phyloP scores from a whole-genome alignment of 176 grass and related monocot species.

The Lolium multiflorum region DNA sequence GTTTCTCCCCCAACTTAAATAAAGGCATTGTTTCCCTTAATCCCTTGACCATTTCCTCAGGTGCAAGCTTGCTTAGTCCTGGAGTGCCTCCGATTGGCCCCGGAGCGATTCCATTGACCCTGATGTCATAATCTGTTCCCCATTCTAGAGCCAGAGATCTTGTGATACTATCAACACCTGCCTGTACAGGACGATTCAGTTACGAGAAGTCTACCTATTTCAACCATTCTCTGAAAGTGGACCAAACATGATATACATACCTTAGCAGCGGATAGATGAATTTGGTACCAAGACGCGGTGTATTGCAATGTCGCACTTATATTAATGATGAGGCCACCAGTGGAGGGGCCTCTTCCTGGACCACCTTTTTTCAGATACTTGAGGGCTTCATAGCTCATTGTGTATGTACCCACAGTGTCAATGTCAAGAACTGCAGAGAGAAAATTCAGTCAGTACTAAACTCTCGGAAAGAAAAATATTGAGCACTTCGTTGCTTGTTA shows the following conservation, averaged over 20 bases:
- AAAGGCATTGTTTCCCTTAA: conserved; percentile 55
- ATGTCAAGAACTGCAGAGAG: conserved; percentile 81
- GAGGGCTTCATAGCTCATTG: conserved; percentile 87
- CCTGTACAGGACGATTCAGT: conserved; percentile 47
- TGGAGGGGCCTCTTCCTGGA: conserved; percentile 60
- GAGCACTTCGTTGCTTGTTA: neutral
- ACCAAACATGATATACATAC: conserved; percentile 42
- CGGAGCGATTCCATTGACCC: conserved; percentile 93
- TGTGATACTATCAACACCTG: conserved; percentile 93
- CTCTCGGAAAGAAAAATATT: neutral
- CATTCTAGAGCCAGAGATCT: conserved; percentile 92
- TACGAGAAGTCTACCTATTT: conserved; percentile 23
- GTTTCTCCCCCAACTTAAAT: conserved; percentile 80
- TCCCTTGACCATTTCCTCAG: conserved; percentile 75
- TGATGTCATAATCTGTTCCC: conserved; percentile 94
- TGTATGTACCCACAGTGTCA: conserved; percentile 89
- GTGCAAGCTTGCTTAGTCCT: conserved; percentile 91
- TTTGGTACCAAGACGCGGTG: conserved; percentile 90
- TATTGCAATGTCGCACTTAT: conserved; percentile 95
- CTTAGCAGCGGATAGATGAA: conserved; percentile 89
- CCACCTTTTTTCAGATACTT: conserved; percentile 90
- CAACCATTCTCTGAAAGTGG: neutral
- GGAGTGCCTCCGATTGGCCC: conserved; percentile 84
- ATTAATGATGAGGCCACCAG: conserved; percentile 85
- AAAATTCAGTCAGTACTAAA: conserved; percentile 31